Evolutionary conservation across 345 rosid genomes (phyloP).

Genomic region (Lepidium africanum): DNA sequence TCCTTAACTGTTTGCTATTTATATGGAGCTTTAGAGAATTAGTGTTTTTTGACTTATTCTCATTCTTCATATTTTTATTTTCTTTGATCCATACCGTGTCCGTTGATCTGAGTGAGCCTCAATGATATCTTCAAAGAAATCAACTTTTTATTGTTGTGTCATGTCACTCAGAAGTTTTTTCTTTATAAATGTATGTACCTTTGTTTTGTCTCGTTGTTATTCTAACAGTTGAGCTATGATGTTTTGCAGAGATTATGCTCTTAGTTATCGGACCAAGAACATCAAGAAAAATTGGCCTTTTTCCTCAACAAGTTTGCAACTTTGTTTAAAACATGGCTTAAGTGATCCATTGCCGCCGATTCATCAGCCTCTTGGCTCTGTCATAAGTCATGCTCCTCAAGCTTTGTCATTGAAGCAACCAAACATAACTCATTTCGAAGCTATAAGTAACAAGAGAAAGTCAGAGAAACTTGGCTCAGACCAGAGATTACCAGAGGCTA

Average conservation of each 20-base stretch:
- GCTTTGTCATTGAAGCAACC: slow-evolving; percentile 12
- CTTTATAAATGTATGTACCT: background rate
- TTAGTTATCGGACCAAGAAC: slow-evolving; percentile 62
- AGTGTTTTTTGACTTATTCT: background rate
- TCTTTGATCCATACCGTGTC: slow-evolving; percentile 21
- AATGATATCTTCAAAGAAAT: slow-evolving; percentile 10
- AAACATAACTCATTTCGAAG: background rate
- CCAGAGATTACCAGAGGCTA: background rate
- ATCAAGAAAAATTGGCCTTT: slow-evolving; percentile 90
- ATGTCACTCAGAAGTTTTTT: slow-evolving; percentile 11
- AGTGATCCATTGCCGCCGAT: slow-evolving; percentile 84
- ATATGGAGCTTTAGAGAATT: background rate
- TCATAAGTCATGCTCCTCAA: slow-evolving; percentile 36
- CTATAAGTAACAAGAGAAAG: background rate
- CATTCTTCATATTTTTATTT: background rate
- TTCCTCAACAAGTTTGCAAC: slow-evolving; percentile 62
- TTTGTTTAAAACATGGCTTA: slow-evolving; percentile 83
- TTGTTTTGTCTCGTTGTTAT: slow-evolving; percentile 16
- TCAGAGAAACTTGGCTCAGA: background rate
- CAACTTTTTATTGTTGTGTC: slow-evolving; percentile 14
- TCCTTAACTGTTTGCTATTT: background rate
- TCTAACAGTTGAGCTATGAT: background rate
- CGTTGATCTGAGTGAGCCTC: slow-evolving; percentile 14
- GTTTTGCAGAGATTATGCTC: slow-evolving; percentile 79
- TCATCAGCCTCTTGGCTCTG: slow-evolving; percentile 48